A percentile compares a stretch with the other conserved stretches of the same genome.
These are phyloP conservation scores for Ramaria rubella DNA, from an alignment of 768 basidiomycete species.

Conservation along the genomic window DNA sequence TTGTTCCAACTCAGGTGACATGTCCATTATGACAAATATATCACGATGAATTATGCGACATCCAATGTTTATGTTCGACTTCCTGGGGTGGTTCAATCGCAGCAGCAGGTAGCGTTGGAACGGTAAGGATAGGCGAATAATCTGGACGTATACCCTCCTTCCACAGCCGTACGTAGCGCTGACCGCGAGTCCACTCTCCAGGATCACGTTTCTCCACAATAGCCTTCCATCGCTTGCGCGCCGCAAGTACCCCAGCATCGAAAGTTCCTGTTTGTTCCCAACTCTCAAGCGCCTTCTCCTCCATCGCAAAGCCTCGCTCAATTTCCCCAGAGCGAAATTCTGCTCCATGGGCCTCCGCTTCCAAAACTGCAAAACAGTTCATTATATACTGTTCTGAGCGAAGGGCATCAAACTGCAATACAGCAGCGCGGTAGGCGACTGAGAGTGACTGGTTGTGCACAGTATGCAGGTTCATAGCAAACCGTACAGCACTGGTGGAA, in stretches of 20 bases:
- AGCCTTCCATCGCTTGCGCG: constrained; percentile 74
- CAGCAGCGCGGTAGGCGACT: constrained; percentile 70
- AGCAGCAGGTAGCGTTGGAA: not conserved
- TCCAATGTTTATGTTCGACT: not conserved
- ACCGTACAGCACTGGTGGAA: constrained; percentile 61
- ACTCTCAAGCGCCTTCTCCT: constrained; percentile 53
- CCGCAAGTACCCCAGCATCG: constrained; percentile 54
- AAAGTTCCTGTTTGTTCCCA: constrained; percentile 50
- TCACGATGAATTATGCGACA: too few species aligned
- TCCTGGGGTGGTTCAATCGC: not conserved
- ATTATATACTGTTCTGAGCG: constrained; percentile 80
- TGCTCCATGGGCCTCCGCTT: constrained; percentile 73
- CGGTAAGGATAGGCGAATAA: constrained; percentile 36
- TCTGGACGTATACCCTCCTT: constrained; percentile 60
- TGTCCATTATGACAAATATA: too few species aligned
- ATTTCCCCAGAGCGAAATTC: constrained; percentile 52
- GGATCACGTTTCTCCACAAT: constrained; percentile 34
- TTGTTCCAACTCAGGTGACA: too few species aligned
- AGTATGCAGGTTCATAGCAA: constrained; percentile 70
- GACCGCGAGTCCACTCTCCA: constrained; percentile 63
- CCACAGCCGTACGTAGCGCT: constrained; percentile 67
- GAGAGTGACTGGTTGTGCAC: constrained; percentile 59
- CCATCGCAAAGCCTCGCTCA: constrained; percentile 52
- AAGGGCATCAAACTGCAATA: constrained; percentile 83
- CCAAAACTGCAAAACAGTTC: constrained; percentile 65